Evolutionary conservation across 495 filamentous ascomycete genomes (phyloP), one percentile per base, ranked within the genome.

Genomic region (Penicillium cinerascens): DNA sequence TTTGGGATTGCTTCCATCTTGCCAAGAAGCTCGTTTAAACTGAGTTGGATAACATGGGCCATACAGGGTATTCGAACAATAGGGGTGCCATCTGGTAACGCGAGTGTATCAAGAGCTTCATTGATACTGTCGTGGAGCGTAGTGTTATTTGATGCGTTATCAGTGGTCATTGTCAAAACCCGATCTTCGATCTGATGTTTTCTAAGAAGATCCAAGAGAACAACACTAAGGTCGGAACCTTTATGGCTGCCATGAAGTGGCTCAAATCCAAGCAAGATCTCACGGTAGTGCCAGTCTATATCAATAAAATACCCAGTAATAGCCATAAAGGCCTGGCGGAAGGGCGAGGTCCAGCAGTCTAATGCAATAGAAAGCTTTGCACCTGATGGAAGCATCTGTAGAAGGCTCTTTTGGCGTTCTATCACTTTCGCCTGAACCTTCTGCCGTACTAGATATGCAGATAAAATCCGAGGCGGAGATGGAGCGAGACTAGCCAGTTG

Each of bases 91-190:
- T 50, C 44, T 3, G 1, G 39, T 33, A 42, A 38, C 38, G 42
- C 9, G 17, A 56, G 46, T 15, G 35, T n/a, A 15, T 51, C 4
- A 6, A 42, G 5, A 16, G 42, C 22, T 15, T 40, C 47, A 18
- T 53, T 37, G 5, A 61, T 37, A 35, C n/a, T 44, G 3, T 42
- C n/a, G 6, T 46, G 11, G n/a, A 60, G 29, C 36, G 49, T 61
- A n/a, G 22, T n/a, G 23, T 61, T 61, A 42, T 61, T 61, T 15
- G 50, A 53, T 21, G 37, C 44, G 42, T 59, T 59, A 48, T 59
- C 47, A 43, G 47, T 59, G 0, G 49, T 60, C 23, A 60, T 22
- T 6, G 52, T 26, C 2, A 60, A 41, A 3, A 56, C 48, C 22
- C 38, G 20, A 13, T 52, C 16, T 7, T 26, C 25, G 17, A 56